These are phyloP conservation scores for Larix sibirica DNA, from an alignment of 83 land plant species.

Conservation along the genomic window DNA sequence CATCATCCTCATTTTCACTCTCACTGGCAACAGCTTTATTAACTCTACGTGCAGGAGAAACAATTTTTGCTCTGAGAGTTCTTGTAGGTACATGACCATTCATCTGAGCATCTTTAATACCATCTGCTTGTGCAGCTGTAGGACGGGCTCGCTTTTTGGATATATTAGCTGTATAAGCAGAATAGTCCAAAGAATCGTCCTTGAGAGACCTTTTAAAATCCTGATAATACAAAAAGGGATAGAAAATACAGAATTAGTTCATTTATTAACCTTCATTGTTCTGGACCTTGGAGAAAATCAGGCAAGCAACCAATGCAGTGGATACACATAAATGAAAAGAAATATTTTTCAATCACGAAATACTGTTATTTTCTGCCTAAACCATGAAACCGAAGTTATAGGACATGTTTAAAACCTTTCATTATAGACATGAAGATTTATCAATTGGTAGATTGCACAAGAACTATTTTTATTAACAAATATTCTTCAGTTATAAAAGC, in stretches of 20 bases:
- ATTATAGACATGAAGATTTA: too few species aligned
- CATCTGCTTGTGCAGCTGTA: slow-evolving; percentile 32
- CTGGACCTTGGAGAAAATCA: background rate
- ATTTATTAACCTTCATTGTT: background rate
- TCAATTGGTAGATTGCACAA: too few species aligned
- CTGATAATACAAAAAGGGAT: slow-evolving; percentile 32
- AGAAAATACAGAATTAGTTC: background rate
- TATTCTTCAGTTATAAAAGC: too few species aligned
- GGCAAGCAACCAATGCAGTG: background rate
- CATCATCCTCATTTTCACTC: slow-evolving; percentile 34
- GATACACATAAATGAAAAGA: background rate
- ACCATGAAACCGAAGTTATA: background rate
- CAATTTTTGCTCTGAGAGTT: slow-evolving; percentile 9
- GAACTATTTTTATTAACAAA: too few species aligned
- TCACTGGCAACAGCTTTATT: background rate
- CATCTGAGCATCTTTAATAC: slow-evolving; percentile 16
- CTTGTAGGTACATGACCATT: slow-evolving; percentile 16
- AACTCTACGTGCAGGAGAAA: background rate
- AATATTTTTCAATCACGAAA: background rate
- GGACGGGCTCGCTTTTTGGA: slow-evolving; percentile 56
- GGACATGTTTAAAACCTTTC: background rate
- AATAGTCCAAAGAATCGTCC: slow-evolving; percentile 90
- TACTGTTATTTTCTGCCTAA: background rate
- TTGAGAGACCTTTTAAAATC: slow-evolving; percentile 81
- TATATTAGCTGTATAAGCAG: slow-evolving; percentile 65